Base-by-base conservation (phyloP, 1,139 yeast genomes). In the Blastobotrys ciferrii region DNA sequence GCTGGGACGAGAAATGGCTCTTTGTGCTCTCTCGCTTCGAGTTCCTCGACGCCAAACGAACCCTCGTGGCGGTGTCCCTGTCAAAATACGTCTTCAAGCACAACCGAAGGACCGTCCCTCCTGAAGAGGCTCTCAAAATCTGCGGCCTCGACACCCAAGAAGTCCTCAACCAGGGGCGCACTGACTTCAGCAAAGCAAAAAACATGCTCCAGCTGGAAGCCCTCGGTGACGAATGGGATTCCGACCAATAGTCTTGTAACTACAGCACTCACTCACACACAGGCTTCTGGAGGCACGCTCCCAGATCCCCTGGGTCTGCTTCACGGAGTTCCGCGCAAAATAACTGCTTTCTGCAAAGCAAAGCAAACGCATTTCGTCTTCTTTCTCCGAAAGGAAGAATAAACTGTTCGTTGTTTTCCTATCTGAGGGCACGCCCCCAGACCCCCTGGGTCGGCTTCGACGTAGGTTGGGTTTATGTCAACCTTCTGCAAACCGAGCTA, bases 1-100 rank as follows among this genome's bases (percentile, higher is more conserved):
- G 95, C 7, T 89, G 96, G 96, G 94, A 87, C 66, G 72, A 77
- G 32, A 89, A 89, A 66, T 88, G 96, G 96, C 60, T 91, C 13
- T 88, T 81, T 63, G 78, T 87, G 13, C 58, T 86, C 43, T 79
- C 87, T 30, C 76, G 80, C 58, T 86, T 87, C 59, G 75, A 75
- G 44, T 69, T 74, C 43, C 61, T 66, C 13, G 60, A 60, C 42
- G 58, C 58, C 37, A 68, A 67, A 35, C 74, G 70, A 5, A 71
- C 72, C 44, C 59, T 80, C 17, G 76, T 81, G 49, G 84, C 91
- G 1, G 69, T 82, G 32, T 81, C 85, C 1, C 64, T 89, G 33
- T 84, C 95, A 7, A 87, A 85, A 66, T 85, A 88, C 58, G 95
- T 89, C 1, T 78, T 89, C 62, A 87, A 86, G 67, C 75, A 77